These are phyloP conservation scores for Cordyceps pruinosa DNA, from an alignment of 2,329 filamentous ascomycete species.

Conservation along the genomic window DNA sequence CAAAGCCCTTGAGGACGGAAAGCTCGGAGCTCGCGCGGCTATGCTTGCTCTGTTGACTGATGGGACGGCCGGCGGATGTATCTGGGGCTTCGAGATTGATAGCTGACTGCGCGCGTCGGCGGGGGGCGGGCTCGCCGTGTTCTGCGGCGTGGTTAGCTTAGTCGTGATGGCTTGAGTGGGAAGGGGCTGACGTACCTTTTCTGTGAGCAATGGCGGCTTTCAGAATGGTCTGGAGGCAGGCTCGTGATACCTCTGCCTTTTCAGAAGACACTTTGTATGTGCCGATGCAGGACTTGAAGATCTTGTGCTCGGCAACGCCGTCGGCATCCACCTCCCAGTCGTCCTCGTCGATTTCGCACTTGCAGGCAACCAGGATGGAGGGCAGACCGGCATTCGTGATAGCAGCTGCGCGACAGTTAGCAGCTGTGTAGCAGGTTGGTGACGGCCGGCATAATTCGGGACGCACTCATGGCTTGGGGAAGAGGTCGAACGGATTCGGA, in stretches of 20 bases:
- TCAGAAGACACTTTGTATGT: constrained; percentile 67
- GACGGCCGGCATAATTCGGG: constrained; percentile 10
- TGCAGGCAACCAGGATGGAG: constrained; percentile 76
- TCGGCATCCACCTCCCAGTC: constrained; percentile 65
- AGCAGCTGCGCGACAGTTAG: constrained; percentile 48
- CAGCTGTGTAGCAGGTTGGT: constrained; percentile 1
- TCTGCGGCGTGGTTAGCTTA: constrained; percentile 23
- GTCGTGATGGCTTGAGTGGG: not conserved
- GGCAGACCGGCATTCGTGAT: constrained; percentile 67
- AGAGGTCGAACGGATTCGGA: constrained; percentile 67
- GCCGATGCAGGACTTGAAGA: constrained; percentile 62
- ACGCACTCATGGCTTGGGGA: constrained; percentile 72
- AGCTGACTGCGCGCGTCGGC: constrained; percentile 54
- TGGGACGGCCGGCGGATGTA: constrained; percentile 41
- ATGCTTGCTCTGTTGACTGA: constrained; percentile 58
- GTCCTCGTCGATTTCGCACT: constrained; percentile 73
- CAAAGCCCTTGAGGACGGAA: constrained; percentile 50
- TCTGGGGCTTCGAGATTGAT: constrained; percentile 54
- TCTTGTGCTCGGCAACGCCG: constrained; percentile 52
- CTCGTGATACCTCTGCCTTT: constrained; percentile 64
- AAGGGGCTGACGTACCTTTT: constrained; percentile 47
- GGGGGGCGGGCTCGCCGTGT: constrained; percentile 36
- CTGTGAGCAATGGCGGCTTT: constrained; percentile 60
- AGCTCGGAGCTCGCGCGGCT: constrained; percentile 66
- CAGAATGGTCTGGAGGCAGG: constrained; percentile 70